These are phyloP conservation scores for Chiua sp. DNA, from an alignment of 1,284 basidiomycete genomes.

Conservation along the genomic window DNA sequence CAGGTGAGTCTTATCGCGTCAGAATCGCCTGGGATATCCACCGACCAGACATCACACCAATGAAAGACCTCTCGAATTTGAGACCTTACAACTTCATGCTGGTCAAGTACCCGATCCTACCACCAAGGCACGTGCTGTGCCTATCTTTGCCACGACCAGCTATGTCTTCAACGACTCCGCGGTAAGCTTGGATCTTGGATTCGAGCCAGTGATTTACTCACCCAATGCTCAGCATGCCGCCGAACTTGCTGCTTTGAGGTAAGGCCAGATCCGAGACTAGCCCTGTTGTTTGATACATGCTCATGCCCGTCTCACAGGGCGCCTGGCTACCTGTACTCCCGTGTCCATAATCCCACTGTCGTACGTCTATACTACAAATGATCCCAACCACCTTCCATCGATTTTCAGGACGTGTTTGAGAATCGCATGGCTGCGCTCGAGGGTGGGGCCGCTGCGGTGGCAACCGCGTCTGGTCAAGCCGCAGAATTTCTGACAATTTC, in stretches of 20 bases:
- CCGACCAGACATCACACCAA: neutral
- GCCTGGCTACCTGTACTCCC: slow-evolving; percentile 77
- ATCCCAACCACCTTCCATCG: neutral
- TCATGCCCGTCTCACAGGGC: slow-evolving; percentile 42
- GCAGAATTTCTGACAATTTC: slow-evolving; percentile 83
- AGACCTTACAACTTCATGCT: slow-evolving; percentile 85
- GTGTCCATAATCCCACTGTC: slow-evolving; percentile 86
- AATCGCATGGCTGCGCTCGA: slow-evolving; percentile 85
- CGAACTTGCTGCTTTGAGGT: slow-evolving; percentile 80
- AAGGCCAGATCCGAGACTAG: slow-evolving; percentile 7
- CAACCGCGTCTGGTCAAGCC: slow-evolving; percentile 79
- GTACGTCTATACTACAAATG: slow-evolving; percentile 44
- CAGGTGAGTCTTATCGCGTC: slow-evolving; percentile 9
- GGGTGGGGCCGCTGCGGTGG: slow-evolving; percentile 82
- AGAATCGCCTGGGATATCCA: no score
- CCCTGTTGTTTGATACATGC: no score
- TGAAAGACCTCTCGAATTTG: slow-evolving; percentile 63
- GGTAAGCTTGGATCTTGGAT: slow-evolving; percentile 37
- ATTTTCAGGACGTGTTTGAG: slow-evolving; percentile 79
- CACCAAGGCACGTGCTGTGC: slow-evolving; percentile 82
- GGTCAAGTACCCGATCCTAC: slow-evolving; percentile 76
- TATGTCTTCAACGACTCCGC: slow-evolving; percentile 82
- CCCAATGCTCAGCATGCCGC: slow-evolving; percentile 67
- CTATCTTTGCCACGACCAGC: slow-evolving; percentile 81
- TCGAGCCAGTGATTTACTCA: no score